Base-by-base conservation (phyloP, 805 yeast species). In the Zygosaccharomyces lentus region DNA sequence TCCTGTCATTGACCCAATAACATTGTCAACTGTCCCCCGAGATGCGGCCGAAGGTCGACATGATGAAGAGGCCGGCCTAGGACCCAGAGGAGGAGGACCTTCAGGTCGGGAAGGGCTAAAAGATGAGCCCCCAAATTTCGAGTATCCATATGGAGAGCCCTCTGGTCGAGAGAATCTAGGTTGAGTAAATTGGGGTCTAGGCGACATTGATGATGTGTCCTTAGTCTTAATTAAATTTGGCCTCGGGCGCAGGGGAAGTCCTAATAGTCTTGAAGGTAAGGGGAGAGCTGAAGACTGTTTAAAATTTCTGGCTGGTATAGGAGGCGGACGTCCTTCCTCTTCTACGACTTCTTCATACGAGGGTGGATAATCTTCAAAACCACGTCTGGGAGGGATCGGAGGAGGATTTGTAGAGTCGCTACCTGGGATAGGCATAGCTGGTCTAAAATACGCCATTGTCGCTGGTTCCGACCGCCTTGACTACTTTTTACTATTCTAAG, bases 391-490 rank as follows among this genome's bases (percentile, higher is more conserved):
- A 15, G 60, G 19, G 2, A 65, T 65, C 56, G 59, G 55, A 13
- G 57, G 58, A 9, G 66, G 59, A 51, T 68, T 52, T 8, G 41
- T 24, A 15, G 23, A 10, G 3, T 8, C 16, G 9, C 30, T 42
- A 13, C 21, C 47, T 9, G 69, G 70, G 15, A 61, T 16, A 2
- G 66, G 66, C 59, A 60, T 58, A 16, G 57, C 57, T 7, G 67
- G 61, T 52, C 69, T 53, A 3, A 38, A 35, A 40, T 49, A 49
- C 12, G 41, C 19, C 49, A 46, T 49, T 38, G 12, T 16, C 16
- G 9, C 9, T 27, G 8, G 12, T 15, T 13, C 34, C 17, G 6
- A 10, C 15, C 19, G 34, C 10, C 17, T 38, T 38, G 34, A 16
- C 3, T 9, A 4, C 15, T 10, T 17, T 19, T 27, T 16, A 29